These are phyloP conservation scores for Colletotrichum chrysophilum DNA, from an alignment of 2,329 filamentous ascomycete species.

Conservation along the genomic window DNA sequence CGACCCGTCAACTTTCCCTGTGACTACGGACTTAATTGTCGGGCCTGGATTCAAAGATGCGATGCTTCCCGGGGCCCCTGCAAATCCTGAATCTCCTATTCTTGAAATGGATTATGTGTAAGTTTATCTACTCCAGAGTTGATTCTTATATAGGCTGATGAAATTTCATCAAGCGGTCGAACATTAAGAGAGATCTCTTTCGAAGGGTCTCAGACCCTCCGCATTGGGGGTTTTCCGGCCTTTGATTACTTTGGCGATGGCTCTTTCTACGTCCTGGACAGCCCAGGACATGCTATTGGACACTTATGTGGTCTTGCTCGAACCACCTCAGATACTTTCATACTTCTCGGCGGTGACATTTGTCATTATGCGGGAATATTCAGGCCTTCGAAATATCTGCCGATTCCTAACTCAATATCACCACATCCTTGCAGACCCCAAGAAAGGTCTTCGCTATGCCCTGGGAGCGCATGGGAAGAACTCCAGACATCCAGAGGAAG, in stretches of 20 bases:
- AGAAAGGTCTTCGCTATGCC: conserved; percentile 16
- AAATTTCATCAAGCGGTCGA: conserved; percentile 22
- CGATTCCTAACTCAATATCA: conserved; percentile 34
- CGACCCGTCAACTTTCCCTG: conserved; percentile 51
- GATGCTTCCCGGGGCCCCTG: conserved; percentile 53
- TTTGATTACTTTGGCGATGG: conserved; percentile 48
- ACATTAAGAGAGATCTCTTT: conserved; percentile 33
- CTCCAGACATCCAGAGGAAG: conserved; percentile 26
- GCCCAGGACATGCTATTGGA: conserved; percentile 43
- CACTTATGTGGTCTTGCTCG: conserved; percentile 47
- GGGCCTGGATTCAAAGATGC: conserved; percentile 55
- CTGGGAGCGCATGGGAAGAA: conserved; percentile 24
- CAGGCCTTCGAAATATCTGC: conserved; percentile 37
- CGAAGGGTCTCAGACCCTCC: conserved; percentile 22
- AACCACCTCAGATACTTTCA: conserved; percentile 40
- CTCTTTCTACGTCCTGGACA: conserved; percentile 45
- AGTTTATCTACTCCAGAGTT: not conserved
- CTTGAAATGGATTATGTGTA: conserved; percentile 37
- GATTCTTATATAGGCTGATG: not conserved
- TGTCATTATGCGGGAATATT: conserved; percentile 44
- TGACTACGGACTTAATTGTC: conserved; percentile 51
- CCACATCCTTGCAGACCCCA: conserved; percentile 23
- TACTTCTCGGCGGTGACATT: conserved; percentile 47
- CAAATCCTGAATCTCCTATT: conserved; percentile 35
- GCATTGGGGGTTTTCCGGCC: conserved; percentile 40